Percentiles rank a stretch among this genome's conserved stretches.
Evolutionary conservation across 768 basidiomycete genomes (phyloP).

Genomic region (Russula sp.): DNA sequence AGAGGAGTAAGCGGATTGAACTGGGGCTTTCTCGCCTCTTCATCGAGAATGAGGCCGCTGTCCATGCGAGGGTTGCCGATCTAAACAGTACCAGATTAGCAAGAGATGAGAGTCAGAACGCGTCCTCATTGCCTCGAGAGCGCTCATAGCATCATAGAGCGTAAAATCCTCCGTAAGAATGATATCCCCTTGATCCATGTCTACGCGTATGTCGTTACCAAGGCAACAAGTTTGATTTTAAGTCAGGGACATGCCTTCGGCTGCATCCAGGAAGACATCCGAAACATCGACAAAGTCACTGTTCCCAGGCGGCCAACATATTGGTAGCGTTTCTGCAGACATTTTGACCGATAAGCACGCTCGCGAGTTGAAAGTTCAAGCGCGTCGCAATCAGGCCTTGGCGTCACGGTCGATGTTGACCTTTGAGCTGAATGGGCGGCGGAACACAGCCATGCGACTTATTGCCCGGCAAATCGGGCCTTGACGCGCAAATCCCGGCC

Average conservation of each 20-base stretch:
- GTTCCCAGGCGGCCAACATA: constrained; percentile 48
- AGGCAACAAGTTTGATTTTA: not conserved
- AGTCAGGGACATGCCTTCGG: constrained; percentile 47
- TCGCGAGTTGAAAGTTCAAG: not conserved
- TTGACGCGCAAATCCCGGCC: not conserved
- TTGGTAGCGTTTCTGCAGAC: not conserved
- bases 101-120: constrained; percentile 28
- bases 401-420: constrained; percentile 1
- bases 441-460: not conserved
- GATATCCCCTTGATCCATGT: constrained; percentile 61
- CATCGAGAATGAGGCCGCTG: constrained; percentile 58
- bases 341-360: constrained; percentile 3
- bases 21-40: constrained; percentile 40
- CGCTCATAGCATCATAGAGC: constrained; percentile 90
- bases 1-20: constrained; percentile 67
- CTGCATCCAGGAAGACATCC: constrained; percentile 55
- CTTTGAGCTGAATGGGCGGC: not conserved
- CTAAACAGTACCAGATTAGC: constrained; percentile 41
- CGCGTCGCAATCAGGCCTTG: constrained; percentile 9
- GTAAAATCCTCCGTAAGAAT: constrained; percentile 67
- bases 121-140: constrained; percentile 64
- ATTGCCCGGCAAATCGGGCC: not conserved
- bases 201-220: constrained; percentile 36
- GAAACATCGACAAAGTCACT: constrained; percentile 65
- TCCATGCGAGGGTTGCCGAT: constrained; percentile 90